Evolutionary conservation across 345 rosid species (phyloP).

Genomic region (Citrus hindsii): DNA sequence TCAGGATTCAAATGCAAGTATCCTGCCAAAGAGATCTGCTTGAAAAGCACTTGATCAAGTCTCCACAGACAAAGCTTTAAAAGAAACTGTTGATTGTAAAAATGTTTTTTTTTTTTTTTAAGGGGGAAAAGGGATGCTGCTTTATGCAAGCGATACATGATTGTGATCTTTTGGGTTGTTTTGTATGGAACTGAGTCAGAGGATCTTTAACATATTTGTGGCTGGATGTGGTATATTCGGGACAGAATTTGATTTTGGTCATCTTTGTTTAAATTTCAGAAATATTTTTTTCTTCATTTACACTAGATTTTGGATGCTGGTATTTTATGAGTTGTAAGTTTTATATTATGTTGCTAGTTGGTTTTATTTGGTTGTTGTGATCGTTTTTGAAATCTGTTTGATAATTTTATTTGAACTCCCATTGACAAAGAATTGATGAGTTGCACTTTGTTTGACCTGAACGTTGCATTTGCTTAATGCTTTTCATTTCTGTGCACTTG

Average conservation of each 20-base stretch:
- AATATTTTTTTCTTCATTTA: neutral
- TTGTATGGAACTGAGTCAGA: neutral
- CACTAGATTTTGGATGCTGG: neutral
- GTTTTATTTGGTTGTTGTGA: neutral
- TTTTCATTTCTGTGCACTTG: neutral
- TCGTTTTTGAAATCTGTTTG: neutral
- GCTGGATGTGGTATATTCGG: neutral
- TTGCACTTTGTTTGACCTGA: neutral
- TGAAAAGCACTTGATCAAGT: no score
- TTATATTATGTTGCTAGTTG: neutral
- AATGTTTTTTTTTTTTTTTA: no score
- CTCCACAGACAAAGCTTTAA: neutral
- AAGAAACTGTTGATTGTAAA: neutral
- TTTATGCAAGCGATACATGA: neutral
- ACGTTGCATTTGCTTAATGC: neutral
- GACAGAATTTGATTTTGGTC: neutral
- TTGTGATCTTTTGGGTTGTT: neutral
- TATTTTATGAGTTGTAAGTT: neutral
- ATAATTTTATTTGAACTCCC: neutral
- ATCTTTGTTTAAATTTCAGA: neutral
- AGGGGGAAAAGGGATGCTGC: neutral
- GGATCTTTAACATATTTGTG: neutral
- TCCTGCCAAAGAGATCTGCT: no score
- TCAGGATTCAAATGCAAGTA: no score
- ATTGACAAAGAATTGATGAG: neutral